A percentile compares a stretch with the other conserved stretches of the same genome.
Evolutionary conservation across 768 basidiomycete genomes (phyloP).

Genomic region (Multifurca ochricompacta): DNA sequence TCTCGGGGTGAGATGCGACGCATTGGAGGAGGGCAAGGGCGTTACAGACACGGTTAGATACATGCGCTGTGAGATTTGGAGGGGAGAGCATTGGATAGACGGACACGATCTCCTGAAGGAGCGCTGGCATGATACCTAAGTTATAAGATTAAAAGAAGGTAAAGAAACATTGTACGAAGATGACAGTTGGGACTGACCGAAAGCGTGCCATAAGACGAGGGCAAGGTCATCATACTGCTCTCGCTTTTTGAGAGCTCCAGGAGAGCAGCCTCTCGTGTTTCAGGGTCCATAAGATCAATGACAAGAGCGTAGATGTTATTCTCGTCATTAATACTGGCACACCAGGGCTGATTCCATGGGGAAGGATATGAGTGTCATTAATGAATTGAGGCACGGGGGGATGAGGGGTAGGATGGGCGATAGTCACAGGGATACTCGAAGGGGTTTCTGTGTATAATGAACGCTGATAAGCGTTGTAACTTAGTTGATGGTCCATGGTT

Average conservation of each 20-base stretch:
- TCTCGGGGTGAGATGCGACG: slow-evolving; percentile 96
- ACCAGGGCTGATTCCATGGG: slow-evolving; percentile 25
- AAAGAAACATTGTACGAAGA: background rate
- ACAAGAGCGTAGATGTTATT: slow-evolving; percentile 88
- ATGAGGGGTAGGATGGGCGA: slow-evolving; percentile 51
- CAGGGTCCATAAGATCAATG: slow-evolving; percentile 76
- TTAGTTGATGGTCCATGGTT: slow-evolving; percentile 46
- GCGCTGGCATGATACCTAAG: slow-evolving; percentile 92
- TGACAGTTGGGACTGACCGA: slow-evolving; percentile 48
- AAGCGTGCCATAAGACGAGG: slow-evolving; percentile 96
- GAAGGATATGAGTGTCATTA: slow-evolving; percentile 10
- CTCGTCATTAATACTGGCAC: slow-evolving; percentile 41
- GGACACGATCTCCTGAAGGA: slow-evolving; percentile 95
- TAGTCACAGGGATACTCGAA: slow-evolving; percentile 28
- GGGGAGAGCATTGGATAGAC: slow-evolving; percentile 95
- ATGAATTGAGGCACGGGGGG: slow-evolving; percentile 38
- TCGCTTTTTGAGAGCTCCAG: slow-evolving; percentile 95
- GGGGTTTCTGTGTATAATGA: slow-evolving; percentile 58
- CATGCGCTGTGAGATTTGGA: slow-evolving; percentile 93
- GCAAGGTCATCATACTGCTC: slow-evolving; percentile 99
- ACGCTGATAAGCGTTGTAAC: slow-evolving; percentile 55
- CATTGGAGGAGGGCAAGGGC: slow-evolving; percentile 96
- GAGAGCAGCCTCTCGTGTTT: slow-evolving; percentile 80
- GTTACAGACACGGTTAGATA: slow-evolving; percentile 98
- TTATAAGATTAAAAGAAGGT: too few relatives aligned